Evolutionary conservation across 441 rosid genomes (phyloP), one percentile per base, ranked within the genome.

Genomic region (Erodium moschatum): DNA sequence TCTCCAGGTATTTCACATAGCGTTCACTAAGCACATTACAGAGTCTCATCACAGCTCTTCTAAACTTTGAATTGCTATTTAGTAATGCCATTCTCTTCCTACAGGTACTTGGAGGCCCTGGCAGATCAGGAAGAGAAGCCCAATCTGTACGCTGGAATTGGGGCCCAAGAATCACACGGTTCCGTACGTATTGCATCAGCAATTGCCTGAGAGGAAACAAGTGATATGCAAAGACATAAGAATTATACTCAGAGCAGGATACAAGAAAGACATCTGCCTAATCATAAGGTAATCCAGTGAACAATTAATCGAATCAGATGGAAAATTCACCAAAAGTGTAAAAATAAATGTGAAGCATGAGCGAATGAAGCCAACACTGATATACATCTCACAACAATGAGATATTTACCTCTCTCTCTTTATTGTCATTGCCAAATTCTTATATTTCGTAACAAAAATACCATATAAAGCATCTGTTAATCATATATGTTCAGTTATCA

Each of bases 131-230:
- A 81, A 95, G 73, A 65, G 84, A 76, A 68, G 81, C 74, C 99
- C 98, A 95, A 71, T 79, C 88, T 35, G 86, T 84, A 67, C 97
- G 92, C 70, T 88, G 89, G 78, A 85, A 76, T 78, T 87, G 92
- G 60, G 93, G 83, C 80, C 99, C 99, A 74, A 84, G 89, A 73
- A 75, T 77, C 62, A 91, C 91, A 56, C 97, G 92, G 66, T 87
- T 81, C 79, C 86, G 86, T 31, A 78, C 86, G 74, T 95, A 95
- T 64, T 80, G 89, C 65, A 81, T 87, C 81, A 95, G 79, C 76
- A 95, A 71, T 80, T 87, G 86, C 92, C 99, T 95, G 90, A 74
- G 70, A 65, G 46, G 72, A 69, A 71, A 5, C 73, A 58, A 16
- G 15, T 46, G 33, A 65, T 9, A 19, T 62, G 18, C 6, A 58